Evolutionary conservation across 2,329 filamentous ascomycete genomes (phyloP), one percentile per base, ranked within the genome.

Genomic region (Drechmeria coniospora): DNA sequence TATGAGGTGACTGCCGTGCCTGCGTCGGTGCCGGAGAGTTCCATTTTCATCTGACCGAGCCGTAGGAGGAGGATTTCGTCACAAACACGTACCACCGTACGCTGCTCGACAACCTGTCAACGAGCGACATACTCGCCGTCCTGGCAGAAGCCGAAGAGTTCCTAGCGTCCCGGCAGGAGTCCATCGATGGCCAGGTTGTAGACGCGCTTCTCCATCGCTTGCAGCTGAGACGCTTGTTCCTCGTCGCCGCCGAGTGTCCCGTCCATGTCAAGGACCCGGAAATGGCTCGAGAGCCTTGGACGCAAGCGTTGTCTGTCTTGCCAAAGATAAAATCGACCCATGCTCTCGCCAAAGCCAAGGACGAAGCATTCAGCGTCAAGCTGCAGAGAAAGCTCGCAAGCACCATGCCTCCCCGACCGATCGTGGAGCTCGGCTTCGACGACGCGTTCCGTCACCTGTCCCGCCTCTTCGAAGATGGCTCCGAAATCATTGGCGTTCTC

Each of bases 1-100:
- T 95, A 87, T 42, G 90, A 98, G 66, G 80, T 80, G 50, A n/a
- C n/a, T 29, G 36, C 28, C 12, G 8, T 8, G 18, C 11, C n/a
- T 16, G 12, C 13, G 8, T 5, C n/a, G 8, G n/a, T 7, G 16
- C 14, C n/a, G 15, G 2, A 8, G 32, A 34, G 18, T 35, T 5
- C 6, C 18, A 4, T 13, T 16, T 14, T 27, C 6, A 30, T 29
- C 9, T 30, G 8, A 9, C 13, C 11, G 38, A 8, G 5, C 17
- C 11, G 25, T 18, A 87, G 76, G 90, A 98, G 54, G 90, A 98
- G 53, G 90, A 98, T 45, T 94, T 98, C 47, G 82, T 92, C 13
- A 86, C 83, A 6, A 84, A 92, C 49, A 79, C 86, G 0, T 95
- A 90, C 47, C 79, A 84, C 39, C 71, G 86, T 21, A 73, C 71